These are phyloP conservation scores for Pleurotus citrinopileatus DNA, from an alignment of 768 basidiomycete species.

Conservation along the genomic window DNA sequence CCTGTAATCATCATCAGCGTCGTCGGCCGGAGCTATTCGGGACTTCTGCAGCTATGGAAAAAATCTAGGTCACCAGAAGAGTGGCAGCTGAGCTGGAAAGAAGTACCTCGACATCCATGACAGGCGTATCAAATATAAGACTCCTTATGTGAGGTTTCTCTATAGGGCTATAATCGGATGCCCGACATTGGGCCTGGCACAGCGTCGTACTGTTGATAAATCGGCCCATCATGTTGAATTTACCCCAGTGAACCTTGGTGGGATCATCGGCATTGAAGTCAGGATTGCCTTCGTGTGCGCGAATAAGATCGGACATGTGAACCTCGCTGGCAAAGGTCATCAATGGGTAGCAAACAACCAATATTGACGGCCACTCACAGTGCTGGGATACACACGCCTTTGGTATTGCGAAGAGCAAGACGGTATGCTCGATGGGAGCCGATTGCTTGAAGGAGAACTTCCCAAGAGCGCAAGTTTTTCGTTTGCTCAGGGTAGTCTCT, in stretches of 20 bases:
- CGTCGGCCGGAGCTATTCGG: constrained; percentile 53
- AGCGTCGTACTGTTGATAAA: constrained; percentile 77
- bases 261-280: constrained; percentile 67
- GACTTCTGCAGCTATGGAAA: constrained; percentile 59
- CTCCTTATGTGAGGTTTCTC: constrained; percentile 52
- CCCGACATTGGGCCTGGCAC: constrained; percentile 75
- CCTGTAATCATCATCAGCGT: constrained; percentile 36
- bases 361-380: constrained; percentile 43
- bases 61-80: constrained; percentile 3
- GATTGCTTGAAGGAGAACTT: constrained; percentile 77
- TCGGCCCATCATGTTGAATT: constrained; percentile 89
- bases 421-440: constrained; percentile 91
- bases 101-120: constrained; percentile 72
- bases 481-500: constrained; percentile 61
- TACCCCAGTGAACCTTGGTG: constrained; percentile 88
- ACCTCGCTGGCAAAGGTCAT: constrained; percentile 60
- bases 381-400: constrained; percentile 85
- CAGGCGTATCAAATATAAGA: constrained; percentile 49
- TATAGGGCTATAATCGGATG: constrained; percentile 58
- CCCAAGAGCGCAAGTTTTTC: constrained; percentile 80
- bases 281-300: constrained; percentile 80
- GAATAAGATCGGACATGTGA: constrained; percentile 86
- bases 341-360: not conserved
- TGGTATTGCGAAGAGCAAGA: constrained; percentile 80
- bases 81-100: not conserved